These are phyloP conservation scores for Medicago lupulina DNA, from an alignment of 306 rosid species.

Conservation along the genomic window DNA sequence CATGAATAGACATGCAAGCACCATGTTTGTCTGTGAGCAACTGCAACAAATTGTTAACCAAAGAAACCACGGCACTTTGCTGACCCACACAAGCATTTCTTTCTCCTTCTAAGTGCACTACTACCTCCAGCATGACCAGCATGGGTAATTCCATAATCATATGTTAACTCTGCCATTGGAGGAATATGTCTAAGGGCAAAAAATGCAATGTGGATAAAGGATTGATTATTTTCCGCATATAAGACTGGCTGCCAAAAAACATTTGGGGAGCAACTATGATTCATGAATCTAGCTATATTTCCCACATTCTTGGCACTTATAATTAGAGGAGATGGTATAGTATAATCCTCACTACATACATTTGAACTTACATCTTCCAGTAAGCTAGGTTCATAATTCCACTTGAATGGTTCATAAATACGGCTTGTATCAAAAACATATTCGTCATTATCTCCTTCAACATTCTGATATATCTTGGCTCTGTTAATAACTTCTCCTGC, in stretches of 20 bases:
- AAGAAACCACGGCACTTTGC: constrained; percentile 62
- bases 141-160: constrained; percentile 58
- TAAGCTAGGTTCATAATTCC: constrained; percentile 62
- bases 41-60: constrained; percentile 50
- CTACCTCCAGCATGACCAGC: constrained; percentile 41
- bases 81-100: constrained; percentile 66
- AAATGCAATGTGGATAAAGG: constrained; percentile 64
- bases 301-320: constrained; percentile 66
- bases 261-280: constrained; percentile 77
- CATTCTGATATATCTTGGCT: constrained; percentile 36
- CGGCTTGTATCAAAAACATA: constrained; percentile 64
- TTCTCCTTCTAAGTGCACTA: constrained; percentile 44
- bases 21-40: constrained; percentile 27
- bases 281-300: constrained; percentile 74
- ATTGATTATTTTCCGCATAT: constrained; percentile 57
- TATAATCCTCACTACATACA: constrained; percentile 48
- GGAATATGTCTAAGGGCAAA: constrained; percentile 66
- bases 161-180: constrained; percentile 73
- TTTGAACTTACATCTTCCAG: constrained; percentile 53
- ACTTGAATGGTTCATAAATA: constrained; percentile 53
- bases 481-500: constrained; percentile 67
- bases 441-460: constrained; percentile 51
- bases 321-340: constrained; percentile 55
- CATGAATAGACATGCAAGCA: constrained; percentile 40
- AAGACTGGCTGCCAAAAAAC: constrained; percentile 72